Conservation (phyloP, 2,329 filamentous ascomycete species). For the Pyrenophora teres region DNA sequence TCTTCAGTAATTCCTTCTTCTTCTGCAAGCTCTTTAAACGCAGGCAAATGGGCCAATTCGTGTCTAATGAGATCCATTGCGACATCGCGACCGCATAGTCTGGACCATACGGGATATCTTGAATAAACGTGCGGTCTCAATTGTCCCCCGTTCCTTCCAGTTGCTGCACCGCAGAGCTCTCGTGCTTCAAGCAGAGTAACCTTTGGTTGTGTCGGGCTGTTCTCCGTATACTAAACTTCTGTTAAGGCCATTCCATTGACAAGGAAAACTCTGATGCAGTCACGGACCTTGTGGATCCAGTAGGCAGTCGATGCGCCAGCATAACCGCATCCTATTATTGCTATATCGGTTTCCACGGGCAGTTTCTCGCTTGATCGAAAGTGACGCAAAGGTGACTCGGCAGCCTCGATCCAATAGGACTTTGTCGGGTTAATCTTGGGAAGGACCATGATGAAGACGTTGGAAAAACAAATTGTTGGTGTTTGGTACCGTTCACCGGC, state of each 20-base stretch:
- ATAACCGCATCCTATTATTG: slow-evolving; percentile 18
- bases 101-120: slow-evolving; percentile 14
- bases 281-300: slow-evolving; percentile 19
- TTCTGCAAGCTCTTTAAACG: slow-evolving; percentile 10
- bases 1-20: slow-evolving; percentile 15
- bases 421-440: slow-evolving; percentile 13
- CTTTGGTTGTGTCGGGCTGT: slow-evolving; percentile 9
- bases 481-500: not conserved
- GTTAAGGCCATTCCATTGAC: slow-evolving; percentile 2
- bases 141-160: slow-evolving; percentile 19
- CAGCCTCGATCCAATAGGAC: slow-evolving; percentile 20
- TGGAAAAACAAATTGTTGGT: not conserved
- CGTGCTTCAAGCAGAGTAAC: slow-evolving; percentile 19
- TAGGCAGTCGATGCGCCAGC: slow-evolving; percentile 18
- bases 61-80: slow-evolving; percentile 19
- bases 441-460: slow-evolving; percentile 8
- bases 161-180: slow-evolving; percentile 16
- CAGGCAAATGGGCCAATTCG: slow-evolving; percentile 14
- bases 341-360: slow-evolving; percentile 16
- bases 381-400: slow-evolving; percentile 12
- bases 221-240: slow-evolving; percentile 11
- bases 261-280: not conserved
- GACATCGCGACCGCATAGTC: slow-evolving; percentile 12
- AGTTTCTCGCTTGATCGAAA: slow-evolving; percentile 15
- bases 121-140: slow-evolving; percentile 18